Evolutionary conservation across 1,284 basidiomycete genomes (phyloP).

Genomic region (Sporisorium scitamineum): DNA sequence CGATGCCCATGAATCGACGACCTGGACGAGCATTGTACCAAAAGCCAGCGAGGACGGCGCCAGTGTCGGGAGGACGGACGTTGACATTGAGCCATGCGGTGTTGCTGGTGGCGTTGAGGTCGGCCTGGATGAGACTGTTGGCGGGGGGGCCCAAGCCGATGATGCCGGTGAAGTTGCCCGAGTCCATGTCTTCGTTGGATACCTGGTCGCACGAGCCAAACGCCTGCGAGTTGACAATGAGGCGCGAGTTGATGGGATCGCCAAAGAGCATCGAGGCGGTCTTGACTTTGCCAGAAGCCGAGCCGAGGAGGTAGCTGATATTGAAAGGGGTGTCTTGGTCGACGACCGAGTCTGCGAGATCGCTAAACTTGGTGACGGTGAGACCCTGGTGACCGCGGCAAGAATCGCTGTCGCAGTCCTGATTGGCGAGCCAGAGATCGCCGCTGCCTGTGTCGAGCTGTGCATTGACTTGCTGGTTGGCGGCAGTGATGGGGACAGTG

Average conservation of each 20-base stretch:
- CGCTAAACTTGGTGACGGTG: slow-evolving; percentile 42
- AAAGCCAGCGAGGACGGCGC: slow-evolving; percentile 55
- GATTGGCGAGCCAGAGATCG: slow-evolving; percentile 60
- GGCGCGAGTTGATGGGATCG: slow-evolving; percentile 28
- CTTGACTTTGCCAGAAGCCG: slow-evolving; percentile 51
- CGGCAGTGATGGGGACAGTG: slow-evolving; percentile 50
- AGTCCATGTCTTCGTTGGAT: slow-evolving; percentile 48
- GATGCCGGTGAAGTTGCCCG: slow-evolving; percentile 58
- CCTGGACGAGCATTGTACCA: slow-evolving; percentile 48
- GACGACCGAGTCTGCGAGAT: slow-evolving; percentile 33
- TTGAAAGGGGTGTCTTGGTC: slow-evolving; percentile 47
- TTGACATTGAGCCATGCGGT: slow-evolving; percentile 36
- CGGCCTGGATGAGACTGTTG: slow-evolving; percentile 55
- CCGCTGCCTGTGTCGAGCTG: slow-evolving; percentile 62
- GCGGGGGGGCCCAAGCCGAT: slow-evolving; percentile 60
- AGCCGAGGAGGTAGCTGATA: slow-evolving; percentile 58
- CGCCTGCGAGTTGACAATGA: slow-evolving; percentile 54
- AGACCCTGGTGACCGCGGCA: slow-evolving; percentile 44
- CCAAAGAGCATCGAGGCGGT: slow-evolving; percentile 53
- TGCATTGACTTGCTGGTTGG: slow-evolving; percentile 48
- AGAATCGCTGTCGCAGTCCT: slow-evolving; percentile 46
- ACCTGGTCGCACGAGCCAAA: slow-evolving; percentile 53
- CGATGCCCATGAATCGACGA: slow-evolving; percentile 55
- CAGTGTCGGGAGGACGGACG: slow-evolving; percentile 40
- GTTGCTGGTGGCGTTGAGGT: slow-evolving; percentile 48